Conservation (phyloP, 1,139 yeast species). For the Diutina mesorugosa region DNA sequence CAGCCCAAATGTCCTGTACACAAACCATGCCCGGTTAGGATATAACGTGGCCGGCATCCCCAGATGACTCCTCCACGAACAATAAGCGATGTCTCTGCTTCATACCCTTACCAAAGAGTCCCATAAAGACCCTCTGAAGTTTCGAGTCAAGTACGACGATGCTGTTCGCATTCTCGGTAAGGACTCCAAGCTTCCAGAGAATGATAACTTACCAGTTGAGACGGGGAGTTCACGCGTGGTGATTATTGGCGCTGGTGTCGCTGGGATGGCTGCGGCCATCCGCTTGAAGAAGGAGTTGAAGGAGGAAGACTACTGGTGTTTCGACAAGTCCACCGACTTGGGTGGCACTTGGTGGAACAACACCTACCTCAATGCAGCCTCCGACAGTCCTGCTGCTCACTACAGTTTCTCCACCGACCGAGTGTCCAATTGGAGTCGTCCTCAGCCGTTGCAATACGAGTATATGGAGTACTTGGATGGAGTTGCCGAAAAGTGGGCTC, state of each 20-base stretch:
- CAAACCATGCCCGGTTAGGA: neutral
- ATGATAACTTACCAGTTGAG: conserved; percentile 9
- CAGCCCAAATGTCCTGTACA: neutral
- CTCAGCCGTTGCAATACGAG: neutral
- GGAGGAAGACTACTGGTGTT: neutral
- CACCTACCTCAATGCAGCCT: neutral
- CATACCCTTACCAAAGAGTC: conserved; percentile 19
- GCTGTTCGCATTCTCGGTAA: conserved; percentile 17
- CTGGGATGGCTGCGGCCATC: conserved; percentile 27
- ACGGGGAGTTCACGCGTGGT: conserved; percentile 18
- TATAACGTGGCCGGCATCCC: neutral
- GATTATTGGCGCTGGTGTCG: conserved; percentile 39
- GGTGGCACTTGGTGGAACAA: conserved; percentile 2
- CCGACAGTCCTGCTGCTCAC: neutral
- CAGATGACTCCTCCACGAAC: neutral
- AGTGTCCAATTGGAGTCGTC: neutral
- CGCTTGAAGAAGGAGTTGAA: conserved; percentile 9
- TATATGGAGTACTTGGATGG: neutral
- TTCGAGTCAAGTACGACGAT: conserved; percentile 17
- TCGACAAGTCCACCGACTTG: neutral
- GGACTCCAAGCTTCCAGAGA: neutral
- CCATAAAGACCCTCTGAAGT: conserved; percentile 20
- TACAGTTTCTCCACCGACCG: neutral
- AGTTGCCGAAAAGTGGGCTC: neutral
- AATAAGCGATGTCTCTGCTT: conserved; percentile 2